Base-by-base conservation (phyloP, 1,284 basidiomycete genomes). In the Schizophyllum commune region DNA sequence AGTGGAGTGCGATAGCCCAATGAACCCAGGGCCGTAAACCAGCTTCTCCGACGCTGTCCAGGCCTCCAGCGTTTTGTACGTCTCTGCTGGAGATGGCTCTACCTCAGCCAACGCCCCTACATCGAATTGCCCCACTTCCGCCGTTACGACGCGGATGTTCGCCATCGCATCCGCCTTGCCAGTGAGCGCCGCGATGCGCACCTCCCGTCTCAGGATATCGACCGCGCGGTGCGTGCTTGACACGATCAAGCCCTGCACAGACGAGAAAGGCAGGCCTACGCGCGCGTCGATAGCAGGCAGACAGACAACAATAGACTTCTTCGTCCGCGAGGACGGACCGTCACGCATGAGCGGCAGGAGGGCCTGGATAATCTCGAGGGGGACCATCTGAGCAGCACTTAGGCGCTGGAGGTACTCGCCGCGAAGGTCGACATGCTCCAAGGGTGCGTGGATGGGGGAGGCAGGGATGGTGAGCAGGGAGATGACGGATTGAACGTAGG, bases 341-440 rank as follows among this genome's bases (percentile, higher is more conserved):
- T 80, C 83, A 61, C 90, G 86, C 54, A 92, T 76, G 32, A 91
- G 77, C 4, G 91, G 90, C 34, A 92, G 75, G 22, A 95, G 79
- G 1, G 85, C 81, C 66, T 92, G 91, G 54, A 92, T 80, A 60
- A 86, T 80, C 66, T 87, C 84, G 53, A 92, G 77, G 17, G 90
- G 90, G 1, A 83, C 83, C 65, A 91, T 77, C 66, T 92, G 90
- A 0, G 89, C 86, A 1, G 84, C 81, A 59, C 77, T 83, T 58
- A 92, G 79, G 69, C 89, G 86, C 11, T 85, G 80, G 34, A 89
- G 73, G 69, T 92, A 91, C 5, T 80, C 75, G 54, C 79, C 75
- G 21, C 75, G 78, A 21, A 91, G 74, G n/a, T 83, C 79, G 52
- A 92, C 74, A 65, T 86, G 85, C 68, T 92, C 89, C 32, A 92